phyloP scores from a whole-genome alignment of 1,284 basidiomycete species.

The Singerocomus inundabilis region DNA sequence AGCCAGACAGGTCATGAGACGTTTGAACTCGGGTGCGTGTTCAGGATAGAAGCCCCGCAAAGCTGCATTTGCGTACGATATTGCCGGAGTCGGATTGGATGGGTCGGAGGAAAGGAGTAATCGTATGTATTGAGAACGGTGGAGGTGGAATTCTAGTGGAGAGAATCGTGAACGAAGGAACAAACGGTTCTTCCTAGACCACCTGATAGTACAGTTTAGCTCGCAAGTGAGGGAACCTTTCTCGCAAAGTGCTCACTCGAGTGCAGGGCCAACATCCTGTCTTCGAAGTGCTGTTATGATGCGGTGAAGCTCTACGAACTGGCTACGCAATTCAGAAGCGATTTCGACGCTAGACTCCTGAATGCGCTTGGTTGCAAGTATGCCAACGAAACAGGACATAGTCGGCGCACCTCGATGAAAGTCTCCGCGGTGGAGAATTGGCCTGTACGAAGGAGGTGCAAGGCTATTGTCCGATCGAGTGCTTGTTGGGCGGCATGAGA shows the following conservation, averaged over 20 bases:
- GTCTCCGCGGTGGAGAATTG: slow-evolving; percentile 72
- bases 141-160: slow-evolving; percentile 81
- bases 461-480: slow-evolving; percentile 71
- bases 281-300: slow-evolving; percentile 69
- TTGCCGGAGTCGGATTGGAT: slow-evolving; percentile 54
- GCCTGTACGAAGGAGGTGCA: slow-evolving; percentile 79
- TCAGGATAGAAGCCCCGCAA: slow-evolving; percentile 68
- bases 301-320: slow-evolving; percentile 71
- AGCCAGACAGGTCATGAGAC: slow-evolving; percentile 74
- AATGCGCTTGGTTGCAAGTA: slow-evolving; percentile 1
- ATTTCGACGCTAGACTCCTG: slow-evolving; percentile 75
- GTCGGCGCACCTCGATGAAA: slow-evolving; percentile 60
- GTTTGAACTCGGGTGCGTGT: slow-evolving; percentile 66
- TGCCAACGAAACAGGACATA: not conserved
- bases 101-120: slow-evolving; percentile 61
- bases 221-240: slow-evolving; percentile 4
- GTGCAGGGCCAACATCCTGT: slow-evolving; percentile 70
- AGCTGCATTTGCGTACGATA: slow-evolving; percentile 71
- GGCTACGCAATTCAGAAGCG: slow-evolving; percentile 50
- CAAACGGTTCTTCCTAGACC: slow-evolving; percentile 65
- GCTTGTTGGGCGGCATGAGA: slow-evolving; percentile 57
- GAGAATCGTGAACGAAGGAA: slow-evolving; percentile 73
- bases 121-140: slow-evolving; percentile 82
- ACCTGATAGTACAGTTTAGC: slow-evolving; percentile 45
- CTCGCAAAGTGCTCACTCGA: slow-evolving; percentile 51